These are phyloP conservation scores for Flaveria trinervia DNA, from an alignment of 129 eudicot species.

Conservation along the genomic window DNA sequence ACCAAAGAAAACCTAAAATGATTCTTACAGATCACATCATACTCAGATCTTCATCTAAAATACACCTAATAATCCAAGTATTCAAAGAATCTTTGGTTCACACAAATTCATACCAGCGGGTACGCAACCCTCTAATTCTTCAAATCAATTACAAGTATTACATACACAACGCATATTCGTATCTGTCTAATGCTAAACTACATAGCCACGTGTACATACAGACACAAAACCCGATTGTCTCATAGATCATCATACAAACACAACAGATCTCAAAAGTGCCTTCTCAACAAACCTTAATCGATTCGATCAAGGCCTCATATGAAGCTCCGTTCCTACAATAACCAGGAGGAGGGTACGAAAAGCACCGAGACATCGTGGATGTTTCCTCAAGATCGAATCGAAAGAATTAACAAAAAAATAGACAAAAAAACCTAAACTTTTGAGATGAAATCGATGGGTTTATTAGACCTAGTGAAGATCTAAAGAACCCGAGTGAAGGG, in stretches of 20 bases:
- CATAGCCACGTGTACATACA: slow-evolving; percentile 21
- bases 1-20: neutral
- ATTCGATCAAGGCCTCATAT: slow-evolving; percentile 64
- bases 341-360: slow-evolving; percentile 62
- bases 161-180: slow-evolving; percentile 7
- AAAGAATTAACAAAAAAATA: neutral
- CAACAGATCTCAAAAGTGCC: slow-evolving; percentile 35
- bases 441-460: slow-evolving; percentile 24
- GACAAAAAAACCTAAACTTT: neutral
- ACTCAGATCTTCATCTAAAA: neutral
- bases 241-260: slow-evolving; percentile 25
- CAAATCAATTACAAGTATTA: slow-evolving; percentile 8
- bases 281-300: slow-evolving; percentile 74
- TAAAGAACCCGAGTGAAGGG: slow-evolving; percentile 14
- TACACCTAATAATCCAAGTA: neutral
- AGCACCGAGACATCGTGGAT: slow-evolving; percentile 62
- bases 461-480: slow-evolving; percentile 28
- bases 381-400: slow-evolving; percentile 31
- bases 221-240: slow-evolving; percentile 5
- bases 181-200: neutral
- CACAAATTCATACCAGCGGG: neutral
- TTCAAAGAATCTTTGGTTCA: neutral
- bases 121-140: slow-evolving; percentile 1
- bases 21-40: neutral
- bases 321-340: slow-evolving; percentile 40